A percentile compares a stretch with the other conserved stretches of the same genome.
These are phyloP conservation scores for Teratosphaeria destructans DNA, from an alignment of 2,329 filamentous ascomycete species.

Conservation along the genomic window DNA sequence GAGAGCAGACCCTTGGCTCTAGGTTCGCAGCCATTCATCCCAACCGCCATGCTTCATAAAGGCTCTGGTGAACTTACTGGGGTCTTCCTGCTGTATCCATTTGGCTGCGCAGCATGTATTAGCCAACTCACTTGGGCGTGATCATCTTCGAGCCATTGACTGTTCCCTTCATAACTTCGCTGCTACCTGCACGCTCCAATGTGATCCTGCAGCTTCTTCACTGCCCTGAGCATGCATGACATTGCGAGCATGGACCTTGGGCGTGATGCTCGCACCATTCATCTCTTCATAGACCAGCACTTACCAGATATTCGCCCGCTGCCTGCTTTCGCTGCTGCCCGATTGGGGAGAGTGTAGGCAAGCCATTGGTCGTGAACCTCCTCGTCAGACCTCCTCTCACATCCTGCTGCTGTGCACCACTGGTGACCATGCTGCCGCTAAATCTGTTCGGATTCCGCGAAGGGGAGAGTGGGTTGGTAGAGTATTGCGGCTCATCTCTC, in stretches of 20 bases:
- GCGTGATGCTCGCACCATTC: background rate
- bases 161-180: background rate
- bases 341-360: slow-evolving; percentile 55
- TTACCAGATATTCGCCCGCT: slow-evolving; percentile 36
- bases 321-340: slow-evolving; percentile 45
- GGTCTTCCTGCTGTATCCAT: slow-evolving; percentile 27
- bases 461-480: slow-evolving; percentile 44
- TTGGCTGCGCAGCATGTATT: background rate
- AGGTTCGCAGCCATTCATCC: background rate
- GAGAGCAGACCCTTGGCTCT: background rate
- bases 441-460: slow-evolving; percentile 24
- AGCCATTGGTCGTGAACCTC: slow-evolving; percentile 85
- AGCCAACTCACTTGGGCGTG: background rate
- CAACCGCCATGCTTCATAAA: background rate
- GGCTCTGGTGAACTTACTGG: slow-evolving; percentile 49
- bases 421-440: slow-evolving; percentile 18
- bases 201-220: background rate
- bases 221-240: background rate
- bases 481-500: slow-evolving; percentile 64
- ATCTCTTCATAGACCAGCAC: slow-evolving; percentile 5
- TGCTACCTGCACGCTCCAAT: background rate
- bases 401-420: slow-evolving; percentile 46
- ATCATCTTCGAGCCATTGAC: background rate
- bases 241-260: background rate
- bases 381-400: slow-evolving; percentile 70